Evolutionary conservation across 768 basidiomycete species (phyloP), one percentile per base, ranked within the genome.

Genomic region (Tephrocybe sp.): DNA sequence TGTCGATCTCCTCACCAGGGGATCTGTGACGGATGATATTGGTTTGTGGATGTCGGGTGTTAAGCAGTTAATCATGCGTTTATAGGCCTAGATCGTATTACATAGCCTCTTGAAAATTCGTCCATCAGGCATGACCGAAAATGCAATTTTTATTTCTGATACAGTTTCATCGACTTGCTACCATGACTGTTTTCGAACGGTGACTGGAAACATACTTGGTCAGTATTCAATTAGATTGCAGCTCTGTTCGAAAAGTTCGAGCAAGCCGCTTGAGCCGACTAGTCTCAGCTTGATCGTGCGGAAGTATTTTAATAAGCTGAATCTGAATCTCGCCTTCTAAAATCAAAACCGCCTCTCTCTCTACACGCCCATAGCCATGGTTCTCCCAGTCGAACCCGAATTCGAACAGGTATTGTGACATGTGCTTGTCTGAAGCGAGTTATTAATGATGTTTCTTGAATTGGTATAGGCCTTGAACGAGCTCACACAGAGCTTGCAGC

Each of bases 11-110:
- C 74, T 97, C 39, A 94, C 91, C 2, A 72, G 77, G 41, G 88
- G 86, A 21, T 86, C 88, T 43, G 78, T 83, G 48, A 86, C 86
- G 34, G 87, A 91, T 44, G 91, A 94, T 57, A 91, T 94, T 62
- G 83, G 80, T 1, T 61, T 88, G 47, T 88, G 84, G 86, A 89
- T 94, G 91, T 84, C 91, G 11, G 91, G 88, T 6, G 69, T 95
- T 50, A 95, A 95, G 67, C 91, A 93, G 64, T 67, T 97, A 57
- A 88, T 95, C 61, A 72, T 83, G 73, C 77, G 80, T 57, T 58
- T 91, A 67, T 89, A 62, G 45, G 31, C 23, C 31, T 30, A 22
- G 34, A 15, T 21, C 39, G 18, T 47, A 12, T 46, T 15, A 15
- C 31, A 9, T 34, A 31, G 23, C 43, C 33, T 44, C 12, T 41